Evolutionary conservation across 2,329 filamentous ascomycete genomes (phyloP).

Genomic region (Macrophomina tecta): DNA sequence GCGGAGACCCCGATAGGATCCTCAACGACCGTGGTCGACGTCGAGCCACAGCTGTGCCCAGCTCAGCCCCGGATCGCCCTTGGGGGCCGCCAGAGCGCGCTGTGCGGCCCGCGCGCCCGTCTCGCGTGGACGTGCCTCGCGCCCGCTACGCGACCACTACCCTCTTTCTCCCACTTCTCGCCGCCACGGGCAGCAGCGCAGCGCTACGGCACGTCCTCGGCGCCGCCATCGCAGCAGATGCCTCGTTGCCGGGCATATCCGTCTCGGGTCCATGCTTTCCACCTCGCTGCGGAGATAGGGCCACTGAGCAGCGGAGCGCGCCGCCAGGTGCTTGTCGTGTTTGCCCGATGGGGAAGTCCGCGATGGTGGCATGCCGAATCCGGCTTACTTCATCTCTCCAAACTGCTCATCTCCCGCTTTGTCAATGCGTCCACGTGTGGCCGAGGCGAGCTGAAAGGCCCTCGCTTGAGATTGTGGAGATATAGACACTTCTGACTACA

Average conservation of each 20-base stretch:
- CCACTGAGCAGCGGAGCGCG: not conserved
- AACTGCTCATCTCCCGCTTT: not conserved
- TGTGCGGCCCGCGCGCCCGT: not conserved
- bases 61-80: not conserved
- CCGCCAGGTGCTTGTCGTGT: not conserved
- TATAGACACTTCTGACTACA: not conserved
- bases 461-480: not conserved
- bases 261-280: not conserved
- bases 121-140: not conserved
- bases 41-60: not conserved
- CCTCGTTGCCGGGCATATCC: not conserved
- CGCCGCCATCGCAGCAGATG: not conserved
- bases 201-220: not conserved
- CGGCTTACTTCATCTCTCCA: not conserved
- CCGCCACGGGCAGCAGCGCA: too few relatives aligned
- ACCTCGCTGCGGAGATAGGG: not conserved
- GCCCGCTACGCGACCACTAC: too few relatives aligned
- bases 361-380: not conserved
- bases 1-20: conserved; percentile 6
- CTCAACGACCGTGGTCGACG: not conserved
- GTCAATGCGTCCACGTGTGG: not conserved
- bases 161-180: too few relatives aligned
- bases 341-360: not conserved
- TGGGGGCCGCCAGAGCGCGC: not conserved
- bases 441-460: not conserved